A percentile compares a stretch with the other conserved stretches of the same genome.
Evolutionary conservation across 495 filamentous ascomycete genomes (phyloP).

Genomic region (Astrothelium macrocarpum): DNA sequence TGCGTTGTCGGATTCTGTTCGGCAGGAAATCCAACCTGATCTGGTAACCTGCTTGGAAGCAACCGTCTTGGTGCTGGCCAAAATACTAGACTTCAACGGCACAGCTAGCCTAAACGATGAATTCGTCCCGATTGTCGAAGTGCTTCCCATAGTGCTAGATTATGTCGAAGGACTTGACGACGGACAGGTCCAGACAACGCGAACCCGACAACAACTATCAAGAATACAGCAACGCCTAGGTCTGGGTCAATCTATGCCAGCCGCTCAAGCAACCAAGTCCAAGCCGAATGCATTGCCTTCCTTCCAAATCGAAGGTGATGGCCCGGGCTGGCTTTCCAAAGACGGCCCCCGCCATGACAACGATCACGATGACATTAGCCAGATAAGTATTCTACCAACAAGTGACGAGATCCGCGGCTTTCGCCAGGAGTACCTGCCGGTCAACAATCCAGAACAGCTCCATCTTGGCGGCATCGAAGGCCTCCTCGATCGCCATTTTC

Average conservation of each 20-base stretch:
- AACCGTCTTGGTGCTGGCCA: slow-evolving; percentile 5
- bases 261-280: not conserved
- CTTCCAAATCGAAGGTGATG: slow-evolving; percentile 38
- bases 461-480: slow-evolving; percentile 51
- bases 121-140: not conserved
- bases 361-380: slow-evolving; percentile 48
- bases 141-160: not conserved
- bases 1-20: slow-evolving; percentile 7
- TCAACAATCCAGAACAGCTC: slow-evolving; percentile 40
- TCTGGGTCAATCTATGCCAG: slow-evolving; percentile 13
- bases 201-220: slow-evolving; percentile 14
- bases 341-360: slow-evolving; percentile 57
- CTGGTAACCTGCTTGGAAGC: slow-evolving; percentile 5
- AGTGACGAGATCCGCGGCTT: slow-evolving; percentile 46
- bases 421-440: slow-evolving; percentile 51
- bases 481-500: slow-evolving; percentile 60
- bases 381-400: slow-evolving; percentile 57
- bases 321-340: slow-evolving; percentile 44
- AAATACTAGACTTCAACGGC: slow-evolving; percentile 15
- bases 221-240: slow-evolving; percentile 12
- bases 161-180: not conserved
- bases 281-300: slow-evolving; percentile 23
- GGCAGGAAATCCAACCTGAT: slow-evolving; percentile 7
- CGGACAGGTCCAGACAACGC: not conserved
- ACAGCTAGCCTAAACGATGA: slow-evolving; percentile 7